phyloP scores from a whole-genome alignment of 1,284 basidiomycete genomes.

The Naganishia sp. region DNA sequence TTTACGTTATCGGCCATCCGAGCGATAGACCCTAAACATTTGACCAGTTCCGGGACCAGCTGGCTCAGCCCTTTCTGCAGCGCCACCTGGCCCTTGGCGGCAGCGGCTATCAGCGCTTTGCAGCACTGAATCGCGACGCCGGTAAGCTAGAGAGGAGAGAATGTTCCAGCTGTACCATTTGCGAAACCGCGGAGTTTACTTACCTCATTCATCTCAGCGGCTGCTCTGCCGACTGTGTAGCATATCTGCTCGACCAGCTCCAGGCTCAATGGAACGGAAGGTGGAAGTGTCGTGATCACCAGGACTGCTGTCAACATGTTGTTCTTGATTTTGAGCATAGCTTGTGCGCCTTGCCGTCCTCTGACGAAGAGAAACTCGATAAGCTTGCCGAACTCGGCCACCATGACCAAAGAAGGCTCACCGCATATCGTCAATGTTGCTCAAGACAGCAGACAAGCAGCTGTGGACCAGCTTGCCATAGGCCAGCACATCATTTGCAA shows the following conservation, averaged over 20 bases:
- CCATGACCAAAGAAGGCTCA: slow-evolving; percentile 50
- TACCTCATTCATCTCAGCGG: slow-evolving; percentile 69
- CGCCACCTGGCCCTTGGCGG: slow-evolving; percentile 61
- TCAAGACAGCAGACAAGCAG: slow-evolving; percentile 76
- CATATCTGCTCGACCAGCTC: slow-evolving; percentile 81
- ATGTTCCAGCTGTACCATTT: background rate
- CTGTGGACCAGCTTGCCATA: slow-evolving; percentile 70
- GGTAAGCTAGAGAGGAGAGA: slow-evolving; percentile 59
- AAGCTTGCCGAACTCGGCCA: background rate
- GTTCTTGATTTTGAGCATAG: slow-evolving; percentile 81
- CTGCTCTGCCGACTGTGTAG: slow-evolving; percentile 76
- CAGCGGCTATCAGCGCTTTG: slow-evolving; percentile 72
- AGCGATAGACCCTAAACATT: slow-evolving; percentile 70
- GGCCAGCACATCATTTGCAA: slow-evolving; percentile 38
- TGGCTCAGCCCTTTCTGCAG: slow-evolving; percentile 72
- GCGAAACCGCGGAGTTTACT: slow-evolving; percentile 35
- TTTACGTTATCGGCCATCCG: slow-evolving; percentile 60
- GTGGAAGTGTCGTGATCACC: slow-evolving; percentile 76
- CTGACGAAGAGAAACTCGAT: slow-evolving; percentile 20
- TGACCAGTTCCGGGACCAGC: slow-evolving; percentile 76
- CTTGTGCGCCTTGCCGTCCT: slow-evolving; percentile 77
- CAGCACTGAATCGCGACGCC: slow-evolving; percentile 87
- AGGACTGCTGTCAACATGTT: slow-evolving; percentile 86
- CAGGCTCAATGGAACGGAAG: slow-evolving; percentile 67
- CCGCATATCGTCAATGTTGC: slow-evolving; percentile 90